Percentiles rank a stretch among this genome's conserved stretches.
Evolutionary conservation across 2,329 filamentous ascomycete species (phyloP).

Genomic region (Diaporthe velutina): DNA sequence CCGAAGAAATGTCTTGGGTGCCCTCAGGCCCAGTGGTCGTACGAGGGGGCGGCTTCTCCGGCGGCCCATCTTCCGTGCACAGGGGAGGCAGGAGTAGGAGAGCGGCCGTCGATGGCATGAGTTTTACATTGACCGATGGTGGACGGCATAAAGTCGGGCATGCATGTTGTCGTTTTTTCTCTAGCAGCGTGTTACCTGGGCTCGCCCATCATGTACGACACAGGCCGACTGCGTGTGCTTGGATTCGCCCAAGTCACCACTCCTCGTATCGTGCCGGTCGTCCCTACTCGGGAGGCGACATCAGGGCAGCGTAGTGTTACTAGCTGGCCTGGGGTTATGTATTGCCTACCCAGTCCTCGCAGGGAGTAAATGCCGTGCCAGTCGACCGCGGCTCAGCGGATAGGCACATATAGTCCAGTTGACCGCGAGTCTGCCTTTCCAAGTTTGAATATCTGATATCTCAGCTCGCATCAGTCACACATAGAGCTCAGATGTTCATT

Average conservation of each 20-base stretch:
- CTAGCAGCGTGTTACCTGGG: not conserved
- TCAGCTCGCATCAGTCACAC: not conserved
- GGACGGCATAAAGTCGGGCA: conserved; percentile 10
- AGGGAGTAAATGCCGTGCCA: conserved; percentile 2
- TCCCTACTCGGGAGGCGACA: not conserved
- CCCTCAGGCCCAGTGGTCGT: not conserved
- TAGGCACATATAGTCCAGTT: conserved; percentile 3
- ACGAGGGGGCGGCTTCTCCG: conserved; percentile 23
- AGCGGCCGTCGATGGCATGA: not conserved
- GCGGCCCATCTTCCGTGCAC: conserved; percentile 15
- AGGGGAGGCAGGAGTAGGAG: not conserved
- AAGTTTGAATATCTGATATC: not conserved
- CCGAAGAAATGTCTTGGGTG: not conserved
- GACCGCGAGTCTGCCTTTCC: not conserved
- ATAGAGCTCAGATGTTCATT: not conserved
- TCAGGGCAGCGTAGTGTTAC: not conserved
- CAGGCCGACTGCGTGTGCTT: not conserved
- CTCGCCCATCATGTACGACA: not conserved
- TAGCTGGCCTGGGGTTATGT: not conserved
- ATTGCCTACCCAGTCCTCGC: not conserved
- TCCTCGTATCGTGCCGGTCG: not conserved
- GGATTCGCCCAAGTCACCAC: not conserved
- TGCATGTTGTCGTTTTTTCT: not conserved
- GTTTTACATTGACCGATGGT: not conserved
- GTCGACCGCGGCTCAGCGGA: conserved; percentile 26